phyloP scores from a whole-genome alignment of 78 protist species.

The Kipferlia bialata region DNA sequence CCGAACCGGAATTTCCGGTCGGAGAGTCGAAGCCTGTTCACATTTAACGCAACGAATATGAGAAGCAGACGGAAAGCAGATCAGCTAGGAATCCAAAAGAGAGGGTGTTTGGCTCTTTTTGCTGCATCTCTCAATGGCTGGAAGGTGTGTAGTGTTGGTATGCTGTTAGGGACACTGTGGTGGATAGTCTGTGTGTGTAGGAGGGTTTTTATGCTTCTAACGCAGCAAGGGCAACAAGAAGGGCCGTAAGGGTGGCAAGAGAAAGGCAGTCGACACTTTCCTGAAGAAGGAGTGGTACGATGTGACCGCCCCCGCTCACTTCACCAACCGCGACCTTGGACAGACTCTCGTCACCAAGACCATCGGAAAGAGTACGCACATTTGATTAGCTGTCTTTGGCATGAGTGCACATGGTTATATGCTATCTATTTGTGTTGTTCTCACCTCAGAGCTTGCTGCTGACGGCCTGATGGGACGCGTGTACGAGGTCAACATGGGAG shows the following conservation, averaged over 20 bases:
- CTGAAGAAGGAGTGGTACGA: slow-evolving; percentile 92
- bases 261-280: slow-evolving; percentile 71
- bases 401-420: neutral
- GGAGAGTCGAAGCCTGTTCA: no score
- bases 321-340: slow-evolving; percentile 65
- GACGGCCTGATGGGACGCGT: slow-evolving; percentile 90
- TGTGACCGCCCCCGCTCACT: slow-evolving; percentile 81
- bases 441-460: slow-evolving; percentile 53
- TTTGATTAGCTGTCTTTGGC: slow-evolving; percentile 1
- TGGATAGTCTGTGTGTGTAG: no score
- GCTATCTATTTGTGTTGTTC: neutral
- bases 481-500: slow-evolving; percentile 82
- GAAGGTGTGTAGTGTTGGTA: no score
- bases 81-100: no score
- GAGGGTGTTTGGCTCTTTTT: no score
- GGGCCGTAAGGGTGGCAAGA: neutral
- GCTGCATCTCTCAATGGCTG: no score
- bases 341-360: slow-evolving; percentile 83
- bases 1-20: no score
- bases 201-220: no score
- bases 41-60: no score
- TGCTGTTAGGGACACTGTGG: no score
- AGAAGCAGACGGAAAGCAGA: no score
- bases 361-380: slow-evolving; percentile 67
- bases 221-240: neutral